phyloP scores from a whole-genome alignment of 495 filamentous ascomycete genomes.

The Talaromyces nanjingensis region DNA sequence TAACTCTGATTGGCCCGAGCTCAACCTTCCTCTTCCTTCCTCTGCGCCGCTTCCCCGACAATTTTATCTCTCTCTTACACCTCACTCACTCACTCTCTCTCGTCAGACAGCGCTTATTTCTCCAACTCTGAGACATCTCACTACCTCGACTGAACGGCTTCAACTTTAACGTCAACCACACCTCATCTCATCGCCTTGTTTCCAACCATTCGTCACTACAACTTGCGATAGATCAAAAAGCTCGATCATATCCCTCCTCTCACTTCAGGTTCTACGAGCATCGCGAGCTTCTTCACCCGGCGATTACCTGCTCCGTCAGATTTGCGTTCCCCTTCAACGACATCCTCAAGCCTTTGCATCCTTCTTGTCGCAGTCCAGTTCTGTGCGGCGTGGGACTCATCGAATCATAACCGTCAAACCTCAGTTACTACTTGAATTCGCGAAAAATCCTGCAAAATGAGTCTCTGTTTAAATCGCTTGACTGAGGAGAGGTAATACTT shows the following conservation, averaged over 20 bases:
- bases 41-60: background rate
- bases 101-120: background rate
- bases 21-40: background rate
- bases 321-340: background rate
- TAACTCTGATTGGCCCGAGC: constrained; percentile 3
- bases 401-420: background rate
- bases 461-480: constrained; percentile 80
- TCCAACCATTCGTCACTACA: background rate
- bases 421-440: background rate
- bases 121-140: background rate
- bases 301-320: too few species aligned
- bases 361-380: background rate
- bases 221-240: background rate
- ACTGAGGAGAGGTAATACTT: constrained; percentile 76
- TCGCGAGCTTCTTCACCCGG: background rate
- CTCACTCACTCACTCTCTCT: background rate
- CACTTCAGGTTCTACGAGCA: background rate
- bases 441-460: constrained; percentile 48
- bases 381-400: background rate
- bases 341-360: background rate
- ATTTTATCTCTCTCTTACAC: background rate
- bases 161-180: background rate
- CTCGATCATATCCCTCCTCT: background rate
- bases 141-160: background rate
- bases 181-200: background rate